Base-by-base conservation (phyloP, 1,284 basidiomycete genomes). In the Pascua guehoae region DNA sequence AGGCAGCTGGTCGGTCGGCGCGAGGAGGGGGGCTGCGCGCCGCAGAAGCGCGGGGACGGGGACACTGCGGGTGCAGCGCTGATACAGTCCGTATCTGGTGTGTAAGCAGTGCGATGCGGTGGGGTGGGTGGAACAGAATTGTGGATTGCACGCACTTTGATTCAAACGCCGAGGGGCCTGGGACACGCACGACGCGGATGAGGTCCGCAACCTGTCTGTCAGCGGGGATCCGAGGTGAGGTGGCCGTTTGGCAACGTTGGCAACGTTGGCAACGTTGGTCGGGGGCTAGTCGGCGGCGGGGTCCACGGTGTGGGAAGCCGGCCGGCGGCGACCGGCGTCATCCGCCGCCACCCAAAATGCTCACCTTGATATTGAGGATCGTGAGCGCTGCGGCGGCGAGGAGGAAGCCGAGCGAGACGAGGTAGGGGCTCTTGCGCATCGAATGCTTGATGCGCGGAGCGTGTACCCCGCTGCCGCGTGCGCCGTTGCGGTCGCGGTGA, bases 21-120 rank as follows among this genome's bases (percentile, higher is more conserved):
- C 17, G 2, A 51, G 52, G 15, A 72, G 61, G 3, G 72, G 74
- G 4, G 66, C 62, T 12, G 74, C 68, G 8, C 68, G 67, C 17
- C 41, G 49, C 8, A 74, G 62, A 44, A 73, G 65, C 3, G 61
- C 53, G 0, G 63, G 41, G 15, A 68, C 61, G 8, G 67, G 49
- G 3, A 64, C 51, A 10, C 67, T 61, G 2, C 73, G 68, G 2
- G 72, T 71, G 56, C 74, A 76, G 55, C 75, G 73, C 50, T 67
- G 62, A 50, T 74, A 78, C 12, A 78, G 65, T 16, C 76, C 76
- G 51, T 78, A 78, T 61, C 76, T 78, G 46, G 1, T 16, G 47
- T 47, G 41, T 43, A 39, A 43, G 40, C 50, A 51, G 41, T 49
- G 15, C 24, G 24, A 32, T 32, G 24, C 24, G 24, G 24, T 32